Base-by-base conservation (phyloP, 768 basidiomycete species). In the Agrocybe chaxingu region DNA sequence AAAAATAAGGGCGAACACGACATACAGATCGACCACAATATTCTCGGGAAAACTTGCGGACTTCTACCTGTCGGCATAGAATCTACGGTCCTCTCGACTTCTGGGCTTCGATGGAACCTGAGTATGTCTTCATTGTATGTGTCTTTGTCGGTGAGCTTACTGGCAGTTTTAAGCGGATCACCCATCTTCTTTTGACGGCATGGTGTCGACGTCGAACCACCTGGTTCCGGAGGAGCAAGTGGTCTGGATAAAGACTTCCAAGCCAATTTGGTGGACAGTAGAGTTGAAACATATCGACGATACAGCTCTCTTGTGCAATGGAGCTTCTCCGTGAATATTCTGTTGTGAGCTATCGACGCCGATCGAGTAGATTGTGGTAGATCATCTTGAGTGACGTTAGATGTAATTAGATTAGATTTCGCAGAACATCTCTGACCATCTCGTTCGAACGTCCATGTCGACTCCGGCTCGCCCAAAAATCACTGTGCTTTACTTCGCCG, bases 161-260 rank as follows among this genome's bases (percentile, higher is more conserved):
- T 38, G 19, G 1, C 31, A 43, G n/a, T 24, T 35, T 44, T 29
- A 65, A 88, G 86, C 74, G 49, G 74, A 84, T 13, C 66, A 74
- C 40, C 68, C 72, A 54, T 97, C 94, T 0, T 90, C 85, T 0
- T 91, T 98, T 52, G 84, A 88, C 36, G 91, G 91, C 0, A 60
- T 92, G 18, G 66, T 99, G 0, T 98, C 96, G 0, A 97, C 95
- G 0, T 98, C 95, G 0, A 99, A 99, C 60, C 93, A 97, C 57
- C 75, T 99, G 6, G 63, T 92, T 0, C 83, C 85, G 0, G 76
- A 76, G 1, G 77, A 87, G 53, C 70, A 75, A 13, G 63, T 75
- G 1, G 87, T 97, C 4, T 81, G 76, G 62, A 72, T 98, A 45
- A 79, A 79, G 62, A 98, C 94, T 0, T 80, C 85, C 18, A 80